phyloP scores from a whole-genome alignment of 805 yeast genomes.

The Soucietia sequanensis region DNA sequence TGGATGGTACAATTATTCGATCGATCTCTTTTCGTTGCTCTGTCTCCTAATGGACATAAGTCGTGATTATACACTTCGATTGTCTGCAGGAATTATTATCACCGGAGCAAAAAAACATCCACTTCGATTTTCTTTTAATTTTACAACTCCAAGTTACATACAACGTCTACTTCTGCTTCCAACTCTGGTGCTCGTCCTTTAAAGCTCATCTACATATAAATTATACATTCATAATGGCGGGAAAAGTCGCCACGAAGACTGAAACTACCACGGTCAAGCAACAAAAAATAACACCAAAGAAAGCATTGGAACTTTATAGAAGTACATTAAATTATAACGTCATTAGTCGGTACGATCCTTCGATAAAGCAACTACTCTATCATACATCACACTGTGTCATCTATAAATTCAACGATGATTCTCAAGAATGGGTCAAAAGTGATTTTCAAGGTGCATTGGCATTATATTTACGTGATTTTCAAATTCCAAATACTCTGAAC shows the following conservation, averaged over 20 bases:
- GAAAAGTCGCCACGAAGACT: background rate
- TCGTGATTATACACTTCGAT: too few relatives aligned
- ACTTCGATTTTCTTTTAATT: too few relatives aligned
- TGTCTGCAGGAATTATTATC: too few relatives aligned
- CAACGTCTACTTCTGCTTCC: too few relatives aligned
- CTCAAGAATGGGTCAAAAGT: constrained; percentile 66
- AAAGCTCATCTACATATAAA: too few relatives aligned
- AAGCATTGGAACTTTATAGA: constrained; percentile 59
- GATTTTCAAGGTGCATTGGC: constrained; percentile 73
- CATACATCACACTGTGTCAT: constrained; percentile 72
- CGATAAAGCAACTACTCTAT: constrained; percentile 62
- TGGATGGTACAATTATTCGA: too few relatives aligned
- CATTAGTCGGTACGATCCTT: constrained; percentile 73
- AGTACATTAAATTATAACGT: constrained; percentile 74
- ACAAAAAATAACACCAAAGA: constrained; percentile 38
- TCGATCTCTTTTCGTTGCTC: too few relatives aligned
- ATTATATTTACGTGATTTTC: constrained; percentile 54
- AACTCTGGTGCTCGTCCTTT: too few relatives aligned
- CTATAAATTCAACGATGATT: constrained; percentile 56
- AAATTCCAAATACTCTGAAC: constrained; percentile 22
- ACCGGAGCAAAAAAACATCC: too few relatives aligned
- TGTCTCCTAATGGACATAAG: too few relatives aligned
- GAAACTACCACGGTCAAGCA: constrained; percentile 11
- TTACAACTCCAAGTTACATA: too few relatives aligned
- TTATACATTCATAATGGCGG: too few relatives aligned